Evolutionary conservation across 495 filamentous ascomycete genomes (phyloP).

Genomic region (Talaromyces wortmannii): DNA sequence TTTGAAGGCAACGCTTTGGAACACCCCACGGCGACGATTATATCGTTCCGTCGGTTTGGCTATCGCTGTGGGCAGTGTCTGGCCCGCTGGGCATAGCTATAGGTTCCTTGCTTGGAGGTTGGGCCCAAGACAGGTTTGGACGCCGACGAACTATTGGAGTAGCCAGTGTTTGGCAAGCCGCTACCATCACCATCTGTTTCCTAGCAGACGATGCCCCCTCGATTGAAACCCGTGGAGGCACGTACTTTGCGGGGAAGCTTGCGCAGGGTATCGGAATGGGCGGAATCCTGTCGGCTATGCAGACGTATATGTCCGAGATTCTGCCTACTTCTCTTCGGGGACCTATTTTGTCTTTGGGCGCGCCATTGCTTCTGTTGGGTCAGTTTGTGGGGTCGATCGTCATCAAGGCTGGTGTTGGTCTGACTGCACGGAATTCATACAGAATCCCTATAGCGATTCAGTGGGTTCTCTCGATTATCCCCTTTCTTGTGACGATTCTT

Average conservation of each 20-base stretch:
- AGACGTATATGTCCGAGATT: constrained; percentile 43
- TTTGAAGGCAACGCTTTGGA: constrained; percentile 26
- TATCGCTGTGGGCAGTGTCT: constrained; percentile 35
- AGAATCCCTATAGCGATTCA: constrained; percentile 21
- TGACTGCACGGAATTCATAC: constrained; percentile 12
- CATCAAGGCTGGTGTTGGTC: constrained; percentile 19
- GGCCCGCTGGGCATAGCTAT: constrained; percentile 33
- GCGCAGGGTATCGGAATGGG: constrained; percentile 36
- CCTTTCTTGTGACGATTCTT: constrained; percentile 8
- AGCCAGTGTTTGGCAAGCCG: constrained; percentile 27
- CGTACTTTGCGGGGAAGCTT: constrained; percentile 24
- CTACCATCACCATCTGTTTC: constrained; percentile 28
- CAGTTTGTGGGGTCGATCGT: constrained; percentile 37
- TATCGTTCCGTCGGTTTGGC: constrained; percentile 41
- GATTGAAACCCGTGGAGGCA: constrained; percentile 18
- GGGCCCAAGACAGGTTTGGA: constrained; percentile 32
- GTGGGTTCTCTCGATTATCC: constrained; percentile 24
- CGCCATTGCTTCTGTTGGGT: constrained; percentile 36
- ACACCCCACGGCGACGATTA: constrained; percentile 18
- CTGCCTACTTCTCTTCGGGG: constrained; percentile 32
- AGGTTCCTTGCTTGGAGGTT: constrained; percentile 30
- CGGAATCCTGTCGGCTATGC: constrained; percentile 29
- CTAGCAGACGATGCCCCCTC: constrained; percentile 19
- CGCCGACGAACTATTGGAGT: constrained; percentile 28
- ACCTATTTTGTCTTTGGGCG: constrained; percentile 34